Evolutionary conservation across 1,139 yeast species (phyloP).

Genomic region (Zygoascus sp.): DNA sequence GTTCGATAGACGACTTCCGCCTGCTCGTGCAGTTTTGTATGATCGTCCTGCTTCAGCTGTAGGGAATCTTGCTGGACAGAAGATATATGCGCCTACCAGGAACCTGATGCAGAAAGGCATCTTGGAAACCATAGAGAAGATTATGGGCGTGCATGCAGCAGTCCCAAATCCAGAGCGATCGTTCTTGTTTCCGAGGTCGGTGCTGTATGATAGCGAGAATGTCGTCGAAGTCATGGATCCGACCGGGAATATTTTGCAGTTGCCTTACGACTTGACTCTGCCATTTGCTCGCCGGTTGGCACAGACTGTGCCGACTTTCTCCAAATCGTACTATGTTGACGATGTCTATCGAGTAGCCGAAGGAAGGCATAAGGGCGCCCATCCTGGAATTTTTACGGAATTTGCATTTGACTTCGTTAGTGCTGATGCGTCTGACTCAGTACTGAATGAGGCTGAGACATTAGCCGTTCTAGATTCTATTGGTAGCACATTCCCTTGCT

Average conservation of each 20-base stretch:
- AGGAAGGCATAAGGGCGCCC: conserved; percentile 45
- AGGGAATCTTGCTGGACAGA: conserved; percentile 12
- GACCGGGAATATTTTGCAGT: conserved; percentile 79
- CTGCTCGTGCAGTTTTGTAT: conserved; percentile 77
- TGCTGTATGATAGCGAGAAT: conserved; percentile 55
- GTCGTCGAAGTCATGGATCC: conserved; percentile 79
- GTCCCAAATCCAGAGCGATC: conserved; percentile 59
- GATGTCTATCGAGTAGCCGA: conserved; percentile 71
- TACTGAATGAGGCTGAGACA: conserved; percentile 79
- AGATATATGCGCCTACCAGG: conserved; percentile 11
- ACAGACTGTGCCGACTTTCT: conserved; percentile 49
- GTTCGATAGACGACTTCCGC: conserved; percentile 75
- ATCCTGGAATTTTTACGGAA: conserved; percentile 72
- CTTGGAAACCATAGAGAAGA: conserved; percentile 49
- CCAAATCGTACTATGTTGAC: conserved; percentile 65
- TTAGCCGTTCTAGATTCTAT: conserved; percentile 77
- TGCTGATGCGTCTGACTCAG: conserved; percentile 37
- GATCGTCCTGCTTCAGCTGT: conserved; percentile 42
- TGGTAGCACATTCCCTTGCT: conserved; percentile 58
- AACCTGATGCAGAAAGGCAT: conserved; percentile 37
- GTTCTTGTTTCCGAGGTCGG: conserved; percentile 73
- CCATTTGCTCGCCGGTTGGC: conserved; percentile 87
- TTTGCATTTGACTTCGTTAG: conserved; percentile 76
- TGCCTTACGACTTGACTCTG: conserved; percentile 82
- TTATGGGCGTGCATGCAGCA: conserved; percentile 83